Evolutionary conservation across 2,329 filamentous ascomycete genomes (phyloP).

Genomic region (Phaeosphaeria sp.): DNA sequence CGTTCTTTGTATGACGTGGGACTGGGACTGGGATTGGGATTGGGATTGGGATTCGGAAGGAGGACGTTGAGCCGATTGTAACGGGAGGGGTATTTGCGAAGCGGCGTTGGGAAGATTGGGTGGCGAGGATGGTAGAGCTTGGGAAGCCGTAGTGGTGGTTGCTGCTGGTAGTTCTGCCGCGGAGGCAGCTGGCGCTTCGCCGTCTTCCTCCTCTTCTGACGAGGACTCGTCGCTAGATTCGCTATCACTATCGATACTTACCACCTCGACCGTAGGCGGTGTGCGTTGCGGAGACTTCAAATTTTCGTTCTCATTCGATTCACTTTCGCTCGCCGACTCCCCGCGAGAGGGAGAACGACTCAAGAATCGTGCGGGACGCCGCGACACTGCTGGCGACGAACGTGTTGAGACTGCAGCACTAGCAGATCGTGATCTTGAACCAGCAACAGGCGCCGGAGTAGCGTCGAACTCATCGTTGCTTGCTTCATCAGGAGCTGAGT

Average conservation of each 20-base stretch:
- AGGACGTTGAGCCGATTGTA: constrained; percentile 12
- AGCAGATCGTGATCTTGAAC: constrained; percentile 15
- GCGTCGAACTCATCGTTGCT: constrained; percentile 9
- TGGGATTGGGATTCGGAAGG: constrained; percentile 11
- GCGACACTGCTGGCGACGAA: constrained; percentile 27
- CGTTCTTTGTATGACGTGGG: constrained; percentile 4
- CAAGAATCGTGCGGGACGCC: constrained; percentile 28
- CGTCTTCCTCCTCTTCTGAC: neutral
- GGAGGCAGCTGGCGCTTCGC: neutral
- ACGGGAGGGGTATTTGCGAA: neutral
- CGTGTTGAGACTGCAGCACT: constrained; percentile 21
- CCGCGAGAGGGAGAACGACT: constrained; percentile 32
- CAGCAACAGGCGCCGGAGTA: constrained; percentile 5
- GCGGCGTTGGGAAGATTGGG: neutral
- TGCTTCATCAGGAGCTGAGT: neutral
- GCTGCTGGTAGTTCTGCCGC: constrained; percentile 7
- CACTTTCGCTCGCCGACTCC: constrained; percentile 22
- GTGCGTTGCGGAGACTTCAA: neutral
- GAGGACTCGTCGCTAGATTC: neutral
- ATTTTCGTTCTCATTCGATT: constrained; percentile 1
- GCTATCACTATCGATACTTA: neutral
- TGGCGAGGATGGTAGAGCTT: constrained; percentile 5
- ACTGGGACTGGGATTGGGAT: neutral
- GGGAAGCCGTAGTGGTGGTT: constrained; percentile 8
- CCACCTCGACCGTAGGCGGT: neutral